phyloP scores from a whole-genome alignment of 345 rosid genomes.

The Melaleuca alternifolia region DNA sequence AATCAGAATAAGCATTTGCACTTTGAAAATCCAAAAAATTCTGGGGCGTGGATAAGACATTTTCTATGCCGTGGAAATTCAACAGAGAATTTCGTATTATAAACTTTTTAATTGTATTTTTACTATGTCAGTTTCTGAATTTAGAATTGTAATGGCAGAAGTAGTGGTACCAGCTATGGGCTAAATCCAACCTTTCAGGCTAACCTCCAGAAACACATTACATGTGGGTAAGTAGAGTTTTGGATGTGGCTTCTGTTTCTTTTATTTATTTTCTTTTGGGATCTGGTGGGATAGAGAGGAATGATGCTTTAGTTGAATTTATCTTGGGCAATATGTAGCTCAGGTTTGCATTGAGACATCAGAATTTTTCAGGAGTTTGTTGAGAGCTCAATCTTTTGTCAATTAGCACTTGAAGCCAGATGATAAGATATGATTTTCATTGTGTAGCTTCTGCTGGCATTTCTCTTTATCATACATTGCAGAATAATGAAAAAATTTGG shows the following conservation, averaged over 20 bases:
- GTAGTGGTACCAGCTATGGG: conserved; percentile 48
- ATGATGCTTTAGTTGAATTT: background rate
- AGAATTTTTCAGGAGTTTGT: background rate
- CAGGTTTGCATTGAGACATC: background rate
- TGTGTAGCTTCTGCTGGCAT: background rate
- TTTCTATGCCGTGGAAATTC: background rate
- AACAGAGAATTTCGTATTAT: background rate
- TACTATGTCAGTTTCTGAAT: background rate
- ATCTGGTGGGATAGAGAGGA: background rate
- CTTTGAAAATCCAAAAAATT: background rate
- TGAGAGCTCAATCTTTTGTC: background rate
- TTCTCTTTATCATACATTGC: background rate
- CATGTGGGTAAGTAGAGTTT: conserved; percentile 43
- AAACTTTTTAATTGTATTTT: background rate
- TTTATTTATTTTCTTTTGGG: background rate
- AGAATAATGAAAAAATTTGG: background rate
- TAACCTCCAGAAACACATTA: conserved; percentile 66
- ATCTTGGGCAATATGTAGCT: background rate
- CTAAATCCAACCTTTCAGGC: conserved; percentile 69
- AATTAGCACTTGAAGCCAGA: background rate
- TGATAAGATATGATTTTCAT: background rate
- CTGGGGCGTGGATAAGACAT: too few species aligned
- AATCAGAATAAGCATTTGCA: background rate
- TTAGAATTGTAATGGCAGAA: conserved; percentile 29
- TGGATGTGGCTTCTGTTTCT: background rate